These are phyloP conservation scores for Carex littledalei DNA, from an alignment of 176 grass and related monocot species.

Conservation along the genomic window DNA sequence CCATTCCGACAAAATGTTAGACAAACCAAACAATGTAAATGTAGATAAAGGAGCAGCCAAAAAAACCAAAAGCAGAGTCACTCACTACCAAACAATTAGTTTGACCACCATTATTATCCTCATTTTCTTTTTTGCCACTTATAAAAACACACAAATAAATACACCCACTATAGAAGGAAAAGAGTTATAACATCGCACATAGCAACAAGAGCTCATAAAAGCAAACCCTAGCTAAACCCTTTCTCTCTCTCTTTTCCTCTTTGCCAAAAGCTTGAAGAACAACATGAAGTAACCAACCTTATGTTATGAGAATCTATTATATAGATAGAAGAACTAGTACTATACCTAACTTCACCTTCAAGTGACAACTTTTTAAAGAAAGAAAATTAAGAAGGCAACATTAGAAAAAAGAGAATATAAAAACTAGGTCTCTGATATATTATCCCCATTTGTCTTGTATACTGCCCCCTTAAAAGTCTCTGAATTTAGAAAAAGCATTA, in stretches of 20 bases:
- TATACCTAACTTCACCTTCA: conserved; percentile 63
- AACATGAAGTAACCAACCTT: conserved; percentile 12
- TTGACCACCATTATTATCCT: conserved; percentile 24
- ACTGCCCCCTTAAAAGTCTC: conserved; percentile 22
- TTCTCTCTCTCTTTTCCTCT: neutral
- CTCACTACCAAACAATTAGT: conserved; percentile 18
- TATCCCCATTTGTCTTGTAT: conserved; percentile 34
- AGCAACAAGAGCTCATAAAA: conserved; percentile 22
- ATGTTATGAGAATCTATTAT: conserved; percentile 31
- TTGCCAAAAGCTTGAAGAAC: conserved; percentile 18
- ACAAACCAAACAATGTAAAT: conserved; percentile 20
- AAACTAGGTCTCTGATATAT: conserved; percentile 29
- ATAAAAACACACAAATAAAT: conserved; percentile 18
- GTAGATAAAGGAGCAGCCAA: neutral
- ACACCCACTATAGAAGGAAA: conserved; percentile 24
- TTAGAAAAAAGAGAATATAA: conserved; percentile 16
- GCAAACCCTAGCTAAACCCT: neutral
- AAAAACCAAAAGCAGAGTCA: neutral
- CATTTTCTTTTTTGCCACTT: conserved; percentile 1
- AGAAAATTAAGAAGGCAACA: conserved; percentile 27
- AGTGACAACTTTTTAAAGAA: conserved; percentile 34
- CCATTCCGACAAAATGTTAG: conserved; percentile 12
- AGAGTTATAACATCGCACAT: conserved; percentile 8
- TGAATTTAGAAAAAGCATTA: conserved; percentile 27
- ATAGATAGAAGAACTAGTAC: conserved; percentile 37